Base-by-base conservation (phyloP, 129 eudicot genomes). In the Lonicera japonica region DNA sequence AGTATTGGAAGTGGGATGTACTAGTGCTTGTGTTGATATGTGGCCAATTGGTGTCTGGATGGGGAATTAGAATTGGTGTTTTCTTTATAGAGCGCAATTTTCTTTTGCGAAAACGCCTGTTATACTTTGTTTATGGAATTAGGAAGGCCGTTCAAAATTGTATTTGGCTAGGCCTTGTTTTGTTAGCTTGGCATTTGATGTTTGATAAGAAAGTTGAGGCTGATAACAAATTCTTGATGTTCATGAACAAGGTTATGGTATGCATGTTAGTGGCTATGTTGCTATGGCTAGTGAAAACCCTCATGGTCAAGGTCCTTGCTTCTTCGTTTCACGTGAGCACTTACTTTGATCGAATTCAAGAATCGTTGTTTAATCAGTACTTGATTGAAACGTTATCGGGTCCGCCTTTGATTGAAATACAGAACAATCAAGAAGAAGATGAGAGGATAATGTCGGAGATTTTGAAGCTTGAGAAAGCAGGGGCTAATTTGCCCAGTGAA, bases 281-380 rank as follows among this genome's bases (percentile, higher is more conserved):
- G 18, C 43, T 90, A 18, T 86, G 95, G 95, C 66, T 90, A 24
- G 75, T 83, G 0, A 90, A 90, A 64, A 90, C 97, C 4, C 78
- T 90, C 0, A 67, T 86, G 70, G 95, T 90, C 50, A 90, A 90
- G 69, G 97, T 90, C 12, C 82, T 83, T 3, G 97, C 97, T 0
- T 90, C 97, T 21, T 86, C 89, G 0, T 90, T 90, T 69, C 95
- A 90, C 23, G 97, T 90, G 25, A 90, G 85, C 63, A 86, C 92
- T 38, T 90, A 83, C 74, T 89, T 90, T 63, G 97, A 90, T 54
- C 75, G 97, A 16, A 83, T 90, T 55, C 97, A 90, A 48, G 97
- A 90, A 16, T 85, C 97, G 0, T 55, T 90, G 63, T 90, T 86
- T 56, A 86, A 90, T 58, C 97, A 90, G 55, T 86, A 83, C 58